phyloP scores from a whole-genome alignment of 345 rosid genomes.

The Sonneratia caseolaris region DNA sequence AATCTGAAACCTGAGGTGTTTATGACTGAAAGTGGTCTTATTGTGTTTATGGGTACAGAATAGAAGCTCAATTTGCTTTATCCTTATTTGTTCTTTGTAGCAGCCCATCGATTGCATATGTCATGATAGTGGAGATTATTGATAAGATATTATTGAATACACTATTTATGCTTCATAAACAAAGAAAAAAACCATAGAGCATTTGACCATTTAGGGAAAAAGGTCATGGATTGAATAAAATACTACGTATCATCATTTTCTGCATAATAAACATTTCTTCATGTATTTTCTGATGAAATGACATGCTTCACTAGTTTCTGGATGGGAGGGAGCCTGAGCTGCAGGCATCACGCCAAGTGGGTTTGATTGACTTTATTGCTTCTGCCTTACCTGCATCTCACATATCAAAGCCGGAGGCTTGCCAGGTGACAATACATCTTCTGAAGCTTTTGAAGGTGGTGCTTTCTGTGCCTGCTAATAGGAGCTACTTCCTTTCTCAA shows the following conservation, averaged over 20 bases:
- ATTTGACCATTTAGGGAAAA: not conserved
- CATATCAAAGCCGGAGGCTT: slow-evolving; percentile 70
- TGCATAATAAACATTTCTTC: not conserved
- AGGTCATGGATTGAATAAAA: not conserved
- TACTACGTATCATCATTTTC: not conserved
- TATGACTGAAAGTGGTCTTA: not conserved
- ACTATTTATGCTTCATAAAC: not conserved
- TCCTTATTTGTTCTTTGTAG: not conserved
- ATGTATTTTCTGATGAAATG: not conserved
- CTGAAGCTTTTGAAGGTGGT: slow-evolving; percentile 59
- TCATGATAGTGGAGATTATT: not conserved
- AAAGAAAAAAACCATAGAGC: not conserved
- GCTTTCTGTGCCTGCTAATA: slow-evolving; percentile 43
- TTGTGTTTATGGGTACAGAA: not conserved
- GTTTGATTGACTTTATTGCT: slow-evolving; percentile 68
- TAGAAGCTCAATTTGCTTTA: not conserved
- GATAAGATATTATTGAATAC: not conserved
- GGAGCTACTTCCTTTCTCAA: slow-evolving; percentile 64
- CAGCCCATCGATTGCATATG: not conserved
- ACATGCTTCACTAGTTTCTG: slow-evolving; percentile 35
- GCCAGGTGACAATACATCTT: slow-evolving; percentile 61
- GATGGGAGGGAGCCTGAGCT: slow-evolving; percentile 69
- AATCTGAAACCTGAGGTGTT: not conserved
- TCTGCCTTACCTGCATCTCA: slow-evolving; percentile 75
- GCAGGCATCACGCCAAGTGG: slow-evolving; percentile 72